Evolutionary conservation across 345 rosid genomes (phyloP), one percentile per base, ranked within the genome.

Genomic region (Eucalyptus brandiana): DNA sequence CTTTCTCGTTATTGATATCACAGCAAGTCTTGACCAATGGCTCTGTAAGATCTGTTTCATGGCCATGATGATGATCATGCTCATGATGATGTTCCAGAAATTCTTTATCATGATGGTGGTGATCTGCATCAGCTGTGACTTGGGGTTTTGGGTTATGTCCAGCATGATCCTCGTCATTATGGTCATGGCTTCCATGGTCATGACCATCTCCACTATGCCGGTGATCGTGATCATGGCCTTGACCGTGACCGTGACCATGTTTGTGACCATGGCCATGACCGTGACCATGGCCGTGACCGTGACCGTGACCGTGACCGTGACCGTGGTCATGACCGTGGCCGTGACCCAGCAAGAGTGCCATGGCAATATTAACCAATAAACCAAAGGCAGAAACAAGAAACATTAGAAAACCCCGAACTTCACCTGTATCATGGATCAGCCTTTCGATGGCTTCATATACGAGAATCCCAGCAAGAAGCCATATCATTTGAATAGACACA

Each of bases 381-480:
- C 96, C 97, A 88, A 95, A 92, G 6, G 96, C 93, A n/a, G 96
- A 92, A 87, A 95, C 94, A 37, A 87, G 54, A 86, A 95, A 95
- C 97, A 95, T 95, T 45, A 95, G 95, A 76, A 91, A 92, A 11
- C 97, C 97, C 86, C 93, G 89, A 87, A 95, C 97, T 89, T 93
- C 95, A 88, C 95, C 95, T 2, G 90, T 92, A 32, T 91, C 89
- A 86, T 95, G 53, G 48, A 95, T 89, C 53, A 94, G 93, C 89
- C 97, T 90, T 32, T 80, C 94, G 58, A 95, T 94, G 89, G 97
- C 97, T 91, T 95, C 96, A 28, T 94, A 95, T 5, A 94, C 96
- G 56, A 95, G 94, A 83, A 95, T 94, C 44, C 97, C 97, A 51
- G 96, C 92, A 76, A 95, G 96, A 90, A 95, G 95, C 97, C 96